Evolutionary conservation across 2,329 filamentous ascomycete genomes (phyloP).

Genomic region (Penicillium sp.): DNA sequence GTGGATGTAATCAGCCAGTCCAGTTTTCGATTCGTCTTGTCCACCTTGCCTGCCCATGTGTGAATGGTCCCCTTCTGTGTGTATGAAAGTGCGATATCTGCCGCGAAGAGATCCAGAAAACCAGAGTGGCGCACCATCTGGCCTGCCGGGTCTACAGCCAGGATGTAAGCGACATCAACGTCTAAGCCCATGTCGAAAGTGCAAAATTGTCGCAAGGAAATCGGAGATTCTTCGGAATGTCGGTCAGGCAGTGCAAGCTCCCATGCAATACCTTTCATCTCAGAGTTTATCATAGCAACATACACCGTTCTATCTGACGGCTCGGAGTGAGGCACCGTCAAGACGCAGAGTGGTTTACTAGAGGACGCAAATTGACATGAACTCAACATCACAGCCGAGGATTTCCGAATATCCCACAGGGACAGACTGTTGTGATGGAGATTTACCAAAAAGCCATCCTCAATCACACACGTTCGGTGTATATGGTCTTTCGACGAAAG

Average conservation of each 20-base stretch:
- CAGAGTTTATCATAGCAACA: conserved; percentile 76
- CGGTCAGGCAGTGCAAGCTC: conserved; percentile 55
- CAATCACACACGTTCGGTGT: conserved; percentile 72
- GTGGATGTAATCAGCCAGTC: conserved; percentile 81
- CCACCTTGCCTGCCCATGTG: conserved; percentile 79
- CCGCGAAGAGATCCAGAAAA: conserved; percentile 80
- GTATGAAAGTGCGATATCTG: conserved; percentile 82
- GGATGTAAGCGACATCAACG: conserved; percentile 55
- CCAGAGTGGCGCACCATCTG: conserved; percentile 66
- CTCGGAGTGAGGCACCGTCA: conserved; percentile 63
- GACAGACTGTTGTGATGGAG: conserved; percentile 67
- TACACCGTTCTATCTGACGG: conserved; percentile 57
- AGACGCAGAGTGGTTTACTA: conserved; percentile 74
- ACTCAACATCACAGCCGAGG: conserved; percentile 57
- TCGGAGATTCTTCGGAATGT: conserved; percentile 29
- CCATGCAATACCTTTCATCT: conserved; percentile 77
- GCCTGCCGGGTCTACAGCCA: conserved; percentile 84
- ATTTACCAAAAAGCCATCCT: conserved; percentile 74
- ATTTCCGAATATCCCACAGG: conserved; percentile 72
- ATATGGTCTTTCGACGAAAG: conserved; percentile 68
- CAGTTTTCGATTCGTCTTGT: conserved; percentile 55
- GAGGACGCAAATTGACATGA: conserved; percentile 55
- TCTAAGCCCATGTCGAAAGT: conserved; percentile 62
- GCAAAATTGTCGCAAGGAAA: conserved; percentile 62
- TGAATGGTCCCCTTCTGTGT: conserved; percentile 69